These are phyloP conservation scores for Carallia pectinifolia DNA, from an alignment of 345 rosid species.

Conservation along the genomic window DNA sequence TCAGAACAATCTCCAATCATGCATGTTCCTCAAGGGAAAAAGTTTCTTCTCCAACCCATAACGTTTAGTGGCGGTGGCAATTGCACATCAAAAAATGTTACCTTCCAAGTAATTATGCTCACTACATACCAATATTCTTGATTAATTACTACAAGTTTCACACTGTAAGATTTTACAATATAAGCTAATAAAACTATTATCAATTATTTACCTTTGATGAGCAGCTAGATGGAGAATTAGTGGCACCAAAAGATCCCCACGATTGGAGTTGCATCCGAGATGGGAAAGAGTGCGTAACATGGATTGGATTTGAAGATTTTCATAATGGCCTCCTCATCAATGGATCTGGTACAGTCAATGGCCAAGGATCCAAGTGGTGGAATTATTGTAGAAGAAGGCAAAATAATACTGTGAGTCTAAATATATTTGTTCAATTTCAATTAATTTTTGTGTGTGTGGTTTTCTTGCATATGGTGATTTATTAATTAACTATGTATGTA, in stretches of 20 bases:
- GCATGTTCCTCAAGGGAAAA: slow-evolving; percentile 30
- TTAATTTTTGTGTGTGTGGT: background rate
- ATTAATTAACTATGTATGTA: too few species aligned
- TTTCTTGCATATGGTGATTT: too few species aligned
- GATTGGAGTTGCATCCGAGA: slow-evolving; percentile 34
- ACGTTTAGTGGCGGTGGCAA: slow-evolving; percentile 26
- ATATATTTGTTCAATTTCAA: background rate
- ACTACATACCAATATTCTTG: background rate
- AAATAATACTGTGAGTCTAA: slow-evolving; percentile 23
- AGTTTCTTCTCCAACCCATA: slow-evolving; percentile 37
- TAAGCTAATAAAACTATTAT: background rate
- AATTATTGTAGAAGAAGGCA: slow-evolving; percentile 10
- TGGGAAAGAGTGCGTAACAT: slow-evolving; percentile 12
- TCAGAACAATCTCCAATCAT: slow-evolving; percentile 15
- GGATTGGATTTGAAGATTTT: slow-evolving; percentile 40
- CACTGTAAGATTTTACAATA: too few species aligned
- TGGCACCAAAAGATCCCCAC: slow-evolving; percentile 36
- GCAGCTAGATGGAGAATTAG: slow-evolving; percentile 37
- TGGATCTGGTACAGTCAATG: slow-evolving; percentile 48
- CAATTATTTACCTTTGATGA: background rate
- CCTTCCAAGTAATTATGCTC: slow-evolving; percentile 20
- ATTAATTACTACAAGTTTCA: too few species aligned
- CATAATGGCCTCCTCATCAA: slow-evolving; percentile 33
- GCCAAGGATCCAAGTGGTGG: slow-evolving; percentile 53
- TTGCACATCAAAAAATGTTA: slow-evolving; percentile 31